phyloP scores from a whole-genome alignment of 345 rosid genomes.

The Pelargonium nanum region DNA sequence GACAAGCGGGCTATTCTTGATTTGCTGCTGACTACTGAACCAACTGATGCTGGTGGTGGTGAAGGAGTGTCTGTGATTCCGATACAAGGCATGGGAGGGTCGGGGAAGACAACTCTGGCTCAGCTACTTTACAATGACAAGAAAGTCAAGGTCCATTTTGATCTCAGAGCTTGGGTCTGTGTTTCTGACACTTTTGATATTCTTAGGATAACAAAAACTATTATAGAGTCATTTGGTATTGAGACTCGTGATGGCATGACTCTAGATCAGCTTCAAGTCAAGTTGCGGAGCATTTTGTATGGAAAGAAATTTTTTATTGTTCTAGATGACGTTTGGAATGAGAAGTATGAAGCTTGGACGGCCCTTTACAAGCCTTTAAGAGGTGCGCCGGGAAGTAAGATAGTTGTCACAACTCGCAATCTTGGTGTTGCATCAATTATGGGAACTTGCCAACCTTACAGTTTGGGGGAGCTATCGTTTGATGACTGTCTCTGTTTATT shows the following conservation, averaged over 20 bases:
- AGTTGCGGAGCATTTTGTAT: not conserved
- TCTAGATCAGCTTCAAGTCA: not conserved
- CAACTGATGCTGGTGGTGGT: not conserved
- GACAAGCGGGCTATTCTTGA: too few species aligned
- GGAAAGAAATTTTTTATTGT: constrained; percentile 7
- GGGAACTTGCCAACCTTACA: constrained; percentile 12
- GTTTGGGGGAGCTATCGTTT: constrained; percentile 13
- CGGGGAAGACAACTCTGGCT: not conserved
- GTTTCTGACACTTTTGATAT: constrained; percentile 5
- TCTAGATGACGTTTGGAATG: constrained; percentile 8
- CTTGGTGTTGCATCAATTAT: constrained; percentile 16
- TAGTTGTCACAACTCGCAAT: constrained; percentile 36
- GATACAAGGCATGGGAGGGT: not conserved
- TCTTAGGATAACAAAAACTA: not conserved
- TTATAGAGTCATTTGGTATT: not conserved
- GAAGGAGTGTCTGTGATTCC: not conserved
- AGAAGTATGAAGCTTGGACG: not conserved
- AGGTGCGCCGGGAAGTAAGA: constrained; percentile 17
- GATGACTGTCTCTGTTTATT: constrained; percentile 28
- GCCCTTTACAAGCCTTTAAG: not conserved
- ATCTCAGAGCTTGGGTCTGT: not conserved
- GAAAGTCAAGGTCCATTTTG: not conserved
- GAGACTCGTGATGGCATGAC: not conserved
- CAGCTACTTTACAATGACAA: not conserved
- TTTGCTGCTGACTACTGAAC: too few species aligned